Base-by-base conservation (phyloP, 371 early-diverging fungal genomes). In the Caulochytrium protostelioides region DNA sequence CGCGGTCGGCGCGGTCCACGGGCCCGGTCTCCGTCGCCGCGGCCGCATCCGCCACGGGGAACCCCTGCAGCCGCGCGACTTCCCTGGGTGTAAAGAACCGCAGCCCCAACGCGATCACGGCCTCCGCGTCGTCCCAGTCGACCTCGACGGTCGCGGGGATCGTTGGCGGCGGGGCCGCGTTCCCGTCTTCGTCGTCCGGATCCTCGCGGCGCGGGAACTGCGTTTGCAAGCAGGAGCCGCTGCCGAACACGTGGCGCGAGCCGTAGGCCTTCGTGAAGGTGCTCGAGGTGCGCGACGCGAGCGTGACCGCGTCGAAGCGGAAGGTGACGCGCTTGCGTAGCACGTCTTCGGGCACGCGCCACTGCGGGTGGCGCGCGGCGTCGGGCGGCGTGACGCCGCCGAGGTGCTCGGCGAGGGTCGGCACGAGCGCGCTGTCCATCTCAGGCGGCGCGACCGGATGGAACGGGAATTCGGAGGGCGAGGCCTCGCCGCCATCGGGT, bases 191-290 rank as follows among this genome's bases (percentile, higher is more conserved):
- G 17, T 36, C 34, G 20, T 44, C 37, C n/a, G 37, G 35, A n/a
- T 22, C 30, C 22, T 22, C 31, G 21, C 25, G 19, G 26, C 12
- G 36, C 39, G 22, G 34, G 12, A 28, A 29, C 20, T 41, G 28
- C 18, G 49, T 49, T 30, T 47, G 46, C 19, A 76, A 37, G 19
- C 76, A 52, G 2, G 76, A 72, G 0, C 81, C 79, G 8, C 67
- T 59, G 5, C 71, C 70, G 25, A 63, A 52, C 22, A 70, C 44
- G 36, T 78, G 73, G 41, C 62, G 72, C 6, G 71, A 70, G 18
- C 78, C 76, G 32, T 76, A 75, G 6, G 69, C 67, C 65, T 81
- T 79, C 27, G 82, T 82, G 41, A 82, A 74, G n/a, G n/a, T n/a
- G n/a, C n/a, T n/a, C n/a, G n/a, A n/a, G n/a, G n/a, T n/a, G n/a